Evolutionary conservation across 176 grass and related monocot genomes (phyloP).

Genomic region (Luzula sylvatica): DNA sequence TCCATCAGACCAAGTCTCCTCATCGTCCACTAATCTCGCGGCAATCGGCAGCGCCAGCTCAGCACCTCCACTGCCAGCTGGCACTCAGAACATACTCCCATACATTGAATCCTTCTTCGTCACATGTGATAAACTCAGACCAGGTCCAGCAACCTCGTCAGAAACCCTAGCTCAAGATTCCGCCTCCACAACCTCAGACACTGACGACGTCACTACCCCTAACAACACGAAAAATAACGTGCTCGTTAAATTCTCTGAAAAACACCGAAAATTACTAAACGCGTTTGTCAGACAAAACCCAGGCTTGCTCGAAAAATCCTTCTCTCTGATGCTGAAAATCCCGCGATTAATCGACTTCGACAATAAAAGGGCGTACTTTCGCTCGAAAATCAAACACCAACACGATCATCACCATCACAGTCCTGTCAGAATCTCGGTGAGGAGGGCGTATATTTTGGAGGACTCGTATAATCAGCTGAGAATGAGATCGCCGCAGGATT

Average conservation of each 20-base stretch:
- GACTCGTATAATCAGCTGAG: constrained; percentile 98
- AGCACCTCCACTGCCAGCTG: constrained; percentile 68
- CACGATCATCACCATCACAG: constrained; percentile 97
- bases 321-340: constrained; percentile 90
- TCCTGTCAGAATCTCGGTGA: constrained; percentile 96
- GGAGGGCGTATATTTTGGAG: constrained; percentile 93
- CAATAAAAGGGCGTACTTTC: constrained; percentile 92
- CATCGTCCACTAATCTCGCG: constrained; percentile 44
- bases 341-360: constrained; percentile 96
- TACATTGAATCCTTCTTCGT: constrained; percentile 99
- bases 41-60: constrained; percentile 39
- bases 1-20: constrained; percentile 31
- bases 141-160: constrained; percentile 51
- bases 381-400: constrained; percentile 97
- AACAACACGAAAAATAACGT: constrained; percentile 66
- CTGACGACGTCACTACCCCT: constrained; percentile 62
- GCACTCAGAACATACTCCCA: constrained; percentile 95
- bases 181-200: constrained; percentile 58
- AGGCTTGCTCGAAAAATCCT: constrained; percentile 90
- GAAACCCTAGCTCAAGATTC: constrained; percentile 27
- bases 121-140: constrained; percentile 81
- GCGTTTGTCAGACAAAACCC: constrained; percentile 93
- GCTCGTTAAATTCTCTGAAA: constrained; percentile 92
- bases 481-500: constrained; percentile 84
- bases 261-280: constrained; percentile 85